phyloP scores from a whole-genome alignment of 352 stramenopile species.

The Globisporangium cystogenes region DNA sequence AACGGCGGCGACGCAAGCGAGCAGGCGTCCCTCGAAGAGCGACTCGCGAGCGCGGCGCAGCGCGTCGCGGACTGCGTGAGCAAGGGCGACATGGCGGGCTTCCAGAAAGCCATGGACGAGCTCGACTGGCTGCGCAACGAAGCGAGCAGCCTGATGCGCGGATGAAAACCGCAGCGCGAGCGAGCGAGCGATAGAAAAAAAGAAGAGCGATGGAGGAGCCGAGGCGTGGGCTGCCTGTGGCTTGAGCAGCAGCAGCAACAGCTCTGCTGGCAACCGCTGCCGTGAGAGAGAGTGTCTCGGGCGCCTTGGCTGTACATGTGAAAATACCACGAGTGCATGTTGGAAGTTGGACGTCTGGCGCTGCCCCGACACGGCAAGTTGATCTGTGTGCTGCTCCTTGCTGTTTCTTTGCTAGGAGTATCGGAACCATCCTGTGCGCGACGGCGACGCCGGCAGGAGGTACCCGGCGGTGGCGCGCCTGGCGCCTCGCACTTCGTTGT shows the following conservation, averaged over 20 bases:
- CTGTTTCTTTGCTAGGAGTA: too few relatives aligned
- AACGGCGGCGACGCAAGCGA: not conserved
- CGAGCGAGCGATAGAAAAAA: slow-evolving; percentile 1
- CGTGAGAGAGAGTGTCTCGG: too few relatives aligned
- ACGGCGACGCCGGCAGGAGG: too few relatives aligned
- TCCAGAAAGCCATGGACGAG: slow-evolving; percentile 78
- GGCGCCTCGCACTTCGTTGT: too few relatives aligned
- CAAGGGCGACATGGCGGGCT: slow-evolving; percentile 76
- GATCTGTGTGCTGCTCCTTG: too few relatives aligned
- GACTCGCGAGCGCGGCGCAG: slow-evolving; percentile 57
- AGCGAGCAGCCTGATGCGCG: slow-evolving; percentile 67
- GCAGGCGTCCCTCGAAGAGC: slow-evolving; percentile 42
- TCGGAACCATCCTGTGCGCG: too few relatives aligned
- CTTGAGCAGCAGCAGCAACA: not conserved
- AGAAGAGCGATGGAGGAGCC: not conserved
- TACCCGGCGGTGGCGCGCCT: too few relatives aligned
- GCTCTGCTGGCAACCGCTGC: too few relatives aligned
- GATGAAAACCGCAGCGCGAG: slow-evolving; percentile 18
- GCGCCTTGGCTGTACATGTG: slow-evolving; percentile 4
- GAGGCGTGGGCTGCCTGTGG: too few relatives aligned
- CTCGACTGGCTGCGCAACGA: slow-evolving; percentile 75
- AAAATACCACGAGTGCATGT: slow-evolving; percentile 13
- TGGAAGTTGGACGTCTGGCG: not conserved
- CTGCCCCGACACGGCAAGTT: too few relatives aligned
- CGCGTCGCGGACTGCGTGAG: slow-evolving; percentile 67